Percentiles rank a stretch among this genome's conserved stretches.
Evolutionary conservation across 2,329 filamentous ascomycete species (phyloP).

Genomic region (Didymella sp.): DNA sequence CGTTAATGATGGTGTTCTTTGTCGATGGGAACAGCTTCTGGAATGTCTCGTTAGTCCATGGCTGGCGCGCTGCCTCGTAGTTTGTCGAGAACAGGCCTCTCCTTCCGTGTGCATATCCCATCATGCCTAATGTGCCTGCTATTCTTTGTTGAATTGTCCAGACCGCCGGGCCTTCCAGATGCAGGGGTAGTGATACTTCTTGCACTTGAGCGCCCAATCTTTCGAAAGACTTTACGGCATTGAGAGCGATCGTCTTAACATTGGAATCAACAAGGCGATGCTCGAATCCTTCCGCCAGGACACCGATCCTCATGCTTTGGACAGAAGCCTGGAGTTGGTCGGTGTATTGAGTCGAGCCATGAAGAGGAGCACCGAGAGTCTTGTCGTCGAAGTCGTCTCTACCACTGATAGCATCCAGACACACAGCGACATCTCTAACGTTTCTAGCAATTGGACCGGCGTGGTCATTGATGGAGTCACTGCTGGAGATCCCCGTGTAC

Average conservation of each 20-base stretch:
- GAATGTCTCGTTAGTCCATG: slow-evolving; percentile 42
- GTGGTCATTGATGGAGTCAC: slow-evolving; percentile 54
- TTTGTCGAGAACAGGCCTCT: slow-evolving; percentile 52
- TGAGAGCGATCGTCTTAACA: slow-evolving; percentile 54
- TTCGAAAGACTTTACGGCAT: slow-evolving; percentile 33
- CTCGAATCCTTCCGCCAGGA: slow-evolving; percentile 39
- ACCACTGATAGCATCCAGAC: slow-evolving; percentile 41
- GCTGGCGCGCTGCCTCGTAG: slow-evolving; percentile 10
- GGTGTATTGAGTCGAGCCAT: slow-evolving; percentile 34
- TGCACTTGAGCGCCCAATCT: slow-evolving; percentile 57
- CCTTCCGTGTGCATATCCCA: slow-evolving; percentile 51
- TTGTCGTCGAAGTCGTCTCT: slow-evolving; percentile 43
- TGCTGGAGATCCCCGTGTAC: slow-evolving; percentile 56
- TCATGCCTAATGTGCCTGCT: slow-evolving; percentile 12
- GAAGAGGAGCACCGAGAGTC: slow-evolving; percentile 35
- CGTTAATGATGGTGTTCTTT: slow-evolving; percentile 57
- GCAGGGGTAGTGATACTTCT: slow-evolving; percentile 35
- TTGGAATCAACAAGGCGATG: slow-evolving; percentile 44
- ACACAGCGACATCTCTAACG: slow-evolving; percentile 34
- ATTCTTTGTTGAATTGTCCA: slow-evolving; percentile 45
- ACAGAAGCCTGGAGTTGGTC: slow-evolving; percentile 24
- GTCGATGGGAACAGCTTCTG: slow-evolving; percentile 56
- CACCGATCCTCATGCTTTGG: slow-evolving; percentile 34
- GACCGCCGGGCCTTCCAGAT: slow-evolving; percentile 51
- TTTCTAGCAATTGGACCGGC: slow-evolving; percentile 44